Evolutionary conservation across 768 basidiomycete species (phyloP).

Genomic region (Mrakia gelida): DNA sequence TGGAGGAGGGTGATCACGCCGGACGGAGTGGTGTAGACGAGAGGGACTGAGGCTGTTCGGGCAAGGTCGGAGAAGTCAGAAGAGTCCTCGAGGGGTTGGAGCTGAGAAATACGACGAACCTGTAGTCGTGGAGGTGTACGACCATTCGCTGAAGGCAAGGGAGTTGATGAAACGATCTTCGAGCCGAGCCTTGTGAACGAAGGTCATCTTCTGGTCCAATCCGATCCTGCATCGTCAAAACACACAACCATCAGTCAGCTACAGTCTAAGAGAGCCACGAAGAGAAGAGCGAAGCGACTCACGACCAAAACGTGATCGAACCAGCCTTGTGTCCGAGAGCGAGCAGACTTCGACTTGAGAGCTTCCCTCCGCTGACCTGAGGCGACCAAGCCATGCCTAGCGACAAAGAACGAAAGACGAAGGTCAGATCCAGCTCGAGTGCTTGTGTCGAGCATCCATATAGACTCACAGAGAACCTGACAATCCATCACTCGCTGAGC

Average conservation of each 20-base stretch:
- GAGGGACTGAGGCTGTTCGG: not conserved
- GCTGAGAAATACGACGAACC: not conserved
- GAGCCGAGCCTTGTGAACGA: slow-evolving; percentile 9
- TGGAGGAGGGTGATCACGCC: not conserved
- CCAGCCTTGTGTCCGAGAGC: slow-evolving; percentile 24
- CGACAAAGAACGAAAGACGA: not conserved
- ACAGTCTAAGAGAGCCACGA: too few species aligned
- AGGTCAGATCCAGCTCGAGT: too few species aligned
- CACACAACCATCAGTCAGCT: too few species aligned
- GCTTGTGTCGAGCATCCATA: too few species aligned
- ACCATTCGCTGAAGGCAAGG: slow-evolving; percentile 15
- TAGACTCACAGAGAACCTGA: slow-evolving; percentile 15
- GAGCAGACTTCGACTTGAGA: slow-evolving; percentile 16
- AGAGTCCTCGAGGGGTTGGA: not conserved
- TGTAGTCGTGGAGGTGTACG: not conserved
- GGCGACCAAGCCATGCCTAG: slow-evolving; percentile 18
- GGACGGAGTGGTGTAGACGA: slow-evolving; percentile 13
- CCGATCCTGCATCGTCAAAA: not conserved
- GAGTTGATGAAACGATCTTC: slow-evolving; percentile 17
- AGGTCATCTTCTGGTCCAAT: not conserved
- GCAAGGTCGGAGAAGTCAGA: not conserved
- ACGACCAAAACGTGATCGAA: slow-evolving; percentile 23
- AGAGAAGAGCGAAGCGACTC: not conserved
- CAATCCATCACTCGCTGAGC: slow-evolving; percentile 15
- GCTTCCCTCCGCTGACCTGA: slow-evolving; percentile 6